Evolutionary conservation across 1,139 yeast genomes (phyloP), one percentile per base, ranked within the genome.

Genomic region (Petasospora rhodanensis): DNA sequence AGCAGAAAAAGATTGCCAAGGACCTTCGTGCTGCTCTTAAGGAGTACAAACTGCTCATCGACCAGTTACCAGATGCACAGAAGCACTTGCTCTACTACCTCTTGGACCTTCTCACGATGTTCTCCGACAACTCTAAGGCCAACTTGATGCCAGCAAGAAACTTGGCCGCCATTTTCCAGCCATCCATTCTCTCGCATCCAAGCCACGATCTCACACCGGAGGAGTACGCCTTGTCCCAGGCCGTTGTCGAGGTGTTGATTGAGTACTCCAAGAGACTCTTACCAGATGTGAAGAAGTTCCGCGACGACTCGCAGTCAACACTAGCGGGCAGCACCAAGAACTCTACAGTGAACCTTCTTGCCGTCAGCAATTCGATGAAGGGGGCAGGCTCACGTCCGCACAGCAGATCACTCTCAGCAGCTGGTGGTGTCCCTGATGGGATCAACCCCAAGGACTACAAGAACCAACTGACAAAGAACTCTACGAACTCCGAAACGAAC

Each of bases 91-190:
- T 91, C n/a, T 82, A 89, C 48, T 91, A 93, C 60, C 74, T 93
- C 18, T 63, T 91, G 47, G 98, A 91, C 59, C 65, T 93, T 46
- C 66, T 91, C 39, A 83, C 95, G 9, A 75, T 87, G 66, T 94
- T 91, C 46, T 85, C 89, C 32, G 77, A 83, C 41, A 80, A 83
- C 51, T 70, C 91, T 8, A 76, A 73, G 29, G 76, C 75, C 39
- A 91, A 89, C 55, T 67, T 86, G 47, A 91, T 91, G 99, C 79
- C 96, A 3, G 85, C 95, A 3, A 75, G 91, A 47, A 91, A 93
- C 54, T 65, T 91, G 46, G 95, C 97, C 1, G 96, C 97, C 2
- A 85, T 91, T 41, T 91, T 93, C 62, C 98, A 91, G 60, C 98
- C 98, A 3, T 83, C 95, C 14, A 77, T 93, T 13, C 66, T 93